Percentiles rank a stretch among this genome's conserved stretches.
Conservation (phyloP, 176 grass and related monocot genomes). For the Bromus sterilis region DNA sequence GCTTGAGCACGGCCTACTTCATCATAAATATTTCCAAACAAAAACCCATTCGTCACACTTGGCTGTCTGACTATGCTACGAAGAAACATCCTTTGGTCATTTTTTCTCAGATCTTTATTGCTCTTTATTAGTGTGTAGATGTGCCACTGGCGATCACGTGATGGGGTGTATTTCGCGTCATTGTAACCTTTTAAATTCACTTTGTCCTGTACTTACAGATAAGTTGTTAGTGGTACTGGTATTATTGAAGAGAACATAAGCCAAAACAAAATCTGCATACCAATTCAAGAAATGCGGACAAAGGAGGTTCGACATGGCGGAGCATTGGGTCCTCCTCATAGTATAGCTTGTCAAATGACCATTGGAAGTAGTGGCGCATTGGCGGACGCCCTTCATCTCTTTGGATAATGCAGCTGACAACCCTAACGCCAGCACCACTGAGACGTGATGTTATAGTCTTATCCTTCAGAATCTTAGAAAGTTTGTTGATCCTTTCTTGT, state of each 20-base stretch:
- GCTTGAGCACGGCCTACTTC: conserved; percentile 41
- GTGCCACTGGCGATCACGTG: conserved; percentile 95
- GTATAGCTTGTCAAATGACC: conserved; percentile 75
- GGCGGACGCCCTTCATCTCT: conserved; percentile 92
- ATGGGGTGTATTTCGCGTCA: conserved; percentile 84
- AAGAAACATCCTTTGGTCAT: conserved; percentile 85
- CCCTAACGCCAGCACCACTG: conserved; percentile 53
- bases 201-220: conserved; percentile 46
- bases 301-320: conserved; percentile 89
- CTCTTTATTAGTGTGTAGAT: conserved; percentile 73
- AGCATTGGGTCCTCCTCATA: conserved; percentile 92
- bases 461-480: conserved; percentile 93
- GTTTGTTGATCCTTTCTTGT: conserved; percentile 90
- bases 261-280: conserved; percentile 32
- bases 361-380: conserved; percentile 96
- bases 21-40: conserved; percentile 48
- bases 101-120: conserved; percentile 41
- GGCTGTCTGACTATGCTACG: conserved; percentile 84
- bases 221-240: conserved; percentile 7
- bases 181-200: conserved; percentile 83
- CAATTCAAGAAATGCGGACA: conserved; percentile 94
- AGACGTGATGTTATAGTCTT: conserved; percentile 63
- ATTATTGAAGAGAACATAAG: conserved; percentile 2
- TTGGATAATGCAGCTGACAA: conserved; percentile 94
- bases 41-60: conserved; percentile 48